These are phyloP conservation scores for Panellus pusillus DNA, from an alignment of 768 basidiomycete genomes.

Conservation along the genomic window DNA sequence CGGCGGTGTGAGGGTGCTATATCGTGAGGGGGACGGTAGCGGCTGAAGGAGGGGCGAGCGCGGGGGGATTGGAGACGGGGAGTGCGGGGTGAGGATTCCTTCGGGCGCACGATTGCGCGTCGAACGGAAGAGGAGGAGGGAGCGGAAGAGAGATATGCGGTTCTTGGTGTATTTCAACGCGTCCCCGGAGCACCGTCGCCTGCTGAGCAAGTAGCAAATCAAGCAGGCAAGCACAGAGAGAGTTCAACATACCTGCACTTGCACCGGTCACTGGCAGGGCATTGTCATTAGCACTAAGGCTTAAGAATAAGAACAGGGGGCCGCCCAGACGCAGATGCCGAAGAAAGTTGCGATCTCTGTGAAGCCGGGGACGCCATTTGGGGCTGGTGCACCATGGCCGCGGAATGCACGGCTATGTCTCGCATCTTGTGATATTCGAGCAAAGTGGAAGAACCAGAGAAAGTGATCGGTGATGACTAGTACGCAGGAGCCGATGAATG, in stretches of 20 bases:
- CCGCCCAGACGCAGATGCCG: slow-evolving; percentile 81
- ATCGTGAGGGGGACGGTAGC: slow-evolving; percentile 26
- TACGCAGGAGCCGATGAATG: slow-evolving; percentile 83
- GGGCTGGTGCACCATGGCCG: slow-evolving; percentile 36
- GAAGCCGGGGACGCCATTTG: slow-evolving; percentile 46
- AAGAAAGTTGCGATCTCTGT: slow-evolving; percentile 84
- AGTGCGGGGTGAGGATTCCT: slow-evolving; percentile 69
- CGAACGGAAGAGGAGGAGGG: slow-evolving; percentile 54
- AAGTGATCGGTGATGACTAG: slow-evolving; percentile 92
- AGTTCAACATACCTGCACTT: slow-evolving; percentile 28
- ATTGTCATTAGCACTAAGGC: slow-evolving; percentile 95
- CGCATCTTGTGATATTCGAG: slow-evolving; percentile 64
- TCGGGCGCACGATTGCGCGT: slow-evolving; percentile 53
- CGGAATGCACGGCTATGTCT: slow-evolving; percentile 54
- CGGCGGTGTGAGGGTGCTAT: slow-evolving; percentile 32
- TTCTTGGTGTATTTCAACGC: slow-evolving; percentile 13
- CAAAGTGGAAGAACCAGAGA: slow-evolving; percentile 95
- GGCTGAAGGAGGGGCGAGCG: slow-evolving; percentile 35
- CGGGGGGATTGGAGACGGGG: slow-evolving; percentile 37
- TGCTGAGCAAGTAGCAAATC: neutral
- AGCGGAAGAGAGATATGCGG: slow-evolving; percentile 69
- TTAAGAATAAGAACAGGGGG: slow-evolving; percentile 91
- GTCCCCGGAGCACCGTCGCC: slow-evolving; percentile 4
- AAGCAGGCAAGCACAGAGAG: slow-evolving; percentile 1
- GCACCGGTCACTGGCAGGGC: slow-evolving; percentile 74